Evolutionary conservation across 495 filamentous ascomycete genomes (phyloP), one percentile per base, ranked within the genome.

Genomic region (Penicillium steckii): DNA sequence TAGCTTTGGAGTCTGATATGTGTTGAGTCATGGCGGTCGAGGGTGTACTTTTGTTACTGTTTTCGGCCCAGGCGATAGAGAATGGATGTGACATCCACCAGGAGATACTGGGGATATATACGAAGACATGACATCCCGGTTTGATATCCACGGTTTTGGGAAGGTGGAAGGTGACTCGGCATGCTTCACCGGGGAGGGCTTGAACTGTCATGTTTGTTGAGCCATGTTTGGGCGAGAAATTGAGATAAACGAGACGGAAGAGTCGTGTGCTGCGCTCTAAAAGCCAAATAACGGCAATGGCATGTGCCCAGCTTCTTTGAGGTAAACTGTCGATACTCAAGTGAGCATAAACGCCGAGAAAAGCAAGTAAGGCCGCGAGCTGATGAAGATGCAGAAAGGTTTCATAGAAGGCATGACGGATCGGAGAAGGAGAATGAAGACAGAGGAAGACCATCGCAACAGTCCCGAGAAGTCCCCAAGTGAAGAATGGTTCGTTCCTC

Each of bases 341-440:
- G 61, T 95, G 90, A 49, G 84, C 69, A 61, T 80, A 91, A 35
- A 95, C 68, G 23, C 85, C 86, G 41, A 85, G 63, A 56, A 92
- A 75, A 3, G 84, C 76, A 17, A 85, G 46, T 33, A 85, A 67
- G 25, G 85, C 87, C 21, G 84, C 79, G 6, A 82, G 62, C 49
- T 94, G 91, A 64, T 96, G 91, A 18, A 90, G 57, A 48, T 89
- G 70, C 52, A 95, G 81, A 74, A 96, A 96, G 0, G 79, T 85
- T 67, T 95, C 91, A 66, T 95, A 96, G 64, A 87, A 93, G n/a
- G 90, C 89, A 68, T 95, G 91, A 29, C 91, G 81, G 45, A 95
- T 73, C 17, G 85, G 79, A 10, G 89, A 92, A 9, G 81, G 78
- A 2, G 91, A 87, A 62, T 94, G 90, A 32, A 90, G 66, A 13